Evolutionary conservation across 2,329 filamentous ascomycete genomes (phyloP), one percentile per base, ranked within the genome.

Genomic region (Neonectria faginata): DNA sequence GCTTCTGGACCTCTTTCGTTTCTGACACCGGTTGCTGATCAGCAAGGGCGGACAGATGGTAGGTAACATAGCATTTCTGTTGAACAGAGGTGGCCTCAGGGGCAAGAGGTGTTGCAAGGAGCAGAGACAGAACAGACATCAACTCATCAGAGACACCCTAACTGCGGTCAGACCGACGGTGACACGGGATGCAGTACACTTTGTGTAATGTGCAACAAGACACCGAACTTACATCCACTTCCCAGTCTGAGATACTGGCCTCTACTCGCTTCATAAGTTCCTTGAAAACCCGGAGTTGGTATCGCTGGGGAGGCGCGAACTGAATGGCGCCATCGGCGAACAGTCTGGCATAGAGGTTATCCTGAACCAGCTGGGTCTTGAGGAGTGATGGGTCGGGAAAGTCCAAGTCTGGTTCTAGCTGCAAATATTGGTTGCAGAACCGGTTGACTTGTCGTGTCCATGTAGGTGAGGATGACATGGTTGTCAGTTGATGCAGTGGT

Each of bases 131-230:
- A 41, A 84, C 82, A 60, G 84, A 83, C 86, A 95, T 92, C 73
- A 97, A 86, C 77, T 91, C 85, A 79, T 97, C 92, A 66, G 91
- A 93, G 51, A 97, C 89, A 77, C 91, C 93, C 94, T 97, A 44
- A 54, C 31, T 5, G 45, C 22, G 58, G 68, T 79, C 60, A 80
- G 76, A 64, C 57, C 44, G 22, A 55, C 7, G 11, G 39, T 25
- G 59, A 29, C 57, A 41, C 18, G 9, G 18, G 33, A 36, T 16
- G 18, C n/a, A 22, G 36, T 33, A 22, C 36, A 31, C 16, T 29
- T 6, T 7, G 27, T 50, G 50, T 42, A 6, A 51, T 18, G 3
- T 9, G 14, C 22, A 41, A 31, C 5, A 27, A 3, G 8, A 27
- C 7, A 14, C 12, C 10, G 18, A 54, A 83, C 92, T 83, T 91